These are phyloP conservation scores for Cryoendolithus antarcticus DNA, from an alignment of 2,329 filamentous ascomycete species.

Conservation along the genomic window DNA sequence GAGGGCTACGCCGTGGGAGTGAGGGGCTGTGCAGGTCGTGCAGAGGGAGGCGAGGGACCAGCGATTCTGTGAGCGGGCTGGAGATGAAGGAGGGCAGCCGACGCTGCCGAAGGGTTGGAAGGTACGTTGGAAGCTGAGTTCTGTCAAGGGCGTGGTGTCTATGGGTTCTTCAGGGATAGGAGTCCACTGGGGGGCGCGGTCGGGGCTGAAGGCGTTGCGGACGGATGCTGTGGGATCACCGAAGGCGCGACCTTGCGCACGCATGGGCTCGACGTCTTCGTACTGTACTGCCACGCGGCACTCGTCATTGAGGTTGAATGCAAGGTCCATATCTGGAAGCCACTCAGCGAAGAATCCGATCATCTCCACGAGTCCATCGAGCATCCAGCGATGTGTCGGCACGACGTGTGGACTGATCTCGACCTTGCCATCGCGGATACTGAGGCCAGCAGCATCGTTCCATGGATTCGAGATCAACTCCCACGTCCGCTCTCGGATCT, in stretches of 20 bases:
- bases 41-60: slow-evolving; percentile 58
- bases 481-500: slow-evolving; percentile 41
- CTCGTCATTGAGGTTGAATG: slow-evolving; percentile 50
- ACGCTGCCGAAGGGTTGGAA: slow-evolving; percentile 15
- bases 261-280: slow-evolving; percentile 28
- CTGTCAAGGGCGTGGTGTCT: slow-evolving; percentile 16
- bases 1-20: slow-evolving; percentile 56
- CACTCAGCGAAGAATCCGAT: slow-evolving; percentile 41
- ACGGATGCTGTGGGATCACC: slow-evolving; percentile 10
- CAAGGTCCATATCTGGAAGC: slow-evolving; percentile 52
- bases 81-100: slow-evolving; percentile 52
- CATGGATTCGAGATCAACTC: slow-evolving; percentile 40
- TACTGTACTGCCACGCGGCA: slow-evolving; percentile 44
- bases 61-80: slow-evolving; percentile 43
- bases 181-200: slow-evolving; percentile 28
- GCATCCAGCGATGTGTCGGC: slow-evolving; percentile 47
- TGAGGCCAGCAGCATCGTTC: slow-evolving; percentile 45
- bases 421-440: slow-evolving; percentile 41
- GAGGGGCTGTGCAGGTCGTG: slow-evolving; percentile 46
- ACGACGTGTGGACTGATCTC: slow-evolving; percentile 38
- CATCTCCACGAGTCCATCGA: slow-evolving; percentile 41
- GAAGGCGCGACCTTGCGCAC: slow-evolving; percentile 15
- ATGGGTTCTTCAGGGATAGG: slow-evolving; percentile 18
- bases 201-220: slow-evolving; percentile 23
- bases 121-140: slow-evolving; percentile 25